phyloP scores from a whole-genome alignment of 2,329 filamentous ascomycete species.

The Teratosphaeria gauchensis region DNA sequence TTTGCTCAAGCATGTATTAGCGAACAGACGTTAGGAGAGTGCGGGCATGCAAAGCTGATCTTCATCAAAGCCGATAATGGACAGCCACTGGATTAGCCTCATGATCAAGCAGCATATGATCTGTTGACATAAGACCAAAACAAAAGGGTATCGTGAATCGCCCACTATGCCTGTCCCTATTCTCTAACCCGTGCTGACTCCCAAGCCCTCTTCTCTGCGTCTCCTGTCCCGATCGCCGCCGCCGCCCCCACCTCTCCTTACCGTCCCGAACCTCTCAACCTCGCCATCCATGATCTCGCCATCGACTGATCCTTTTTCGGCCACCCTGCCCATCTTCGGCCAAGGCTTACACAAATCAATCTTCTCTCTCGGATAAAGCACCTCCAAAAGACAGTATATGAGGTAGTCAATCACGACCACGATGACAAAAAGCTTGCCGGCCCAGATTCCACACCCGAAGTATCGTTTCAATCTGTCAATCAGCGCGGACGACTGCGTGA shows the following conservation, averaged over 20 bases:
- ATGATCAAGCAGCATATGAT: too few relatives aligned
- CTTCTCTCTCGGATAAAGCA: slow-evolving; percentile 70
- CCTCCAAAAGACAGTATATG: slow-evolving; percentile 77
- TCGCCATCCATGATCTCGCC: slow-evolving; percentile 2
- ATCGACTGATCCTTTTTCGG: slow-evolving; percentile 1
- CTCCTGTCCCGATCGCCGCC: not conserved
- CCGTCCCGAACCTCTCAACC: slow-evolving; percentile 7
- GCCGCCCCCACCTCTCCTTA: not conserved
- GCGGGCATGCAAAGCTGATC: too few relatives aligned
- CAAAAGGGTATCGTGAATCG: too few relatives aligned
- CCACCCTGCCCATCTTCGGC: slow-evolving; percentile 42
- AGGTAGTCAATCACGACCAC: slow-evolving; percentile 92
- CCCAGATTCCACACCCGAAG: slow-evolving; percentile 97
- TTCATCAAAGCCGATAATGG: too few relatives aligned
- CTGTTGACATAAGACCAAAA: too few relatives aligned
- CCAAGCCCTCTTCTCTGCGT: not conserved
- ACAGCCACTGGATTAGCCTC: too few relatives aligned
- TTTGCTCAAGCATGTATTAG: too few relatives aligned
- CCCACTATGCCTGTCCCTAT: too few relatives aligned
- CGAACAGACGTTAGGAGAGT: too few relatives aligned
- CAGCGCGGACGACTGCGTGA: slow-evolving; percentile 68
- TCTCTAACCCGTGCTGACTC: too few relatives aligned
- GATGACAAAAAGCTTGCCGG: slow-evolving; percentile 91
- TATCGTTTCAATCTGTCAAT: slow-evolving; percentile 94
- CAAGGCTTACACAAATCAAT: slow-evolving; percentile 89